These are phyloP conservation scores for Parascedosporium putredinis DNA, from an alignment of 2,329 filamentous ascomycete genomes.

Conservation along the genomic window DNA sequence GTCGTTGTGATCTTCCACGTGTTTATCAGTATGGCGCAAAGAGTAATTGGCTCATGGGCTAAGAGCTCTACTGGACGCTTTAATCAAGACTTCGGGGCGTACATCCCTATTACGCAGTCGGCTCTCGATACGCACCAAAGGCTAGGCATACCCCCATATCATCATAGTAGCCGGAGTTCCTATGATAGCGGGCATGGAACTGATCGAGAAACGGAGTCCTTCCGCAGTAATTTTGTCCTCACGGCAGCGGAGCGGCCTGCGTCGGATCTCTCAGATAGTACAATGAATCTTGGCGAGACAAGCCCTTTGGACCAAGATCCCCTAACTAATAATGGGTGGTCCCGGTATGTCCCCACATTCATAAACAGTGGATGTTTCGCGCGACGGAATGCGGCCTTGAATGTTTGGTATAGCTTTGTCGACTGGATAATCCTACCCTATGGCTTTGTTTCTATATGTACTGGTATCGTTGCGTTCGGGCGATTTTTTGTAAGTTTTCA, in stretches of 20 bases:
- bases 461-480: constrained; percentile 66
- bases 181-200: constrained; percentile 68
- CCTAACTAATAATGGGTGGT: too few relatives aligned
- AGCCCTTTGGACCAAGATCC: not conserved
- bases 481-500: constrained; percentile 81
- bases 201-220: constrained; percentile 56
- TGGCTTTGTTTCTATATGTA: constrained; percentile 62
- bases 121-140: constrained; percentile 42
- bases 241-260: constrained; percentile 40
- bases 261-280: constrained; percentile 27
- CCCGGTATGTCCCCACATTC: not conserved
- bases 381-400: constrained; percentile 40
- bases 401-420: constrained; percentile 51
- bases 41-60: constrained; percentile 34
- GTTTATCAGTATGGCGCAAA: constrained; percentile 54
- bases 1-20: constrained; percentile 62
- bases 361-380: constrained; percentile 11
- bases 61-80: not conserved
- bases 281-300: constrained; percentile 22
- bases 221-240: constrained; percentile 55
- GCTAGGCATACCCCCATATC: constrained; percentile 15
- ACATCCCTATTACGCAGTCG: constrained; percentile 51
- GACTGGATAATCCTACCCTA: constrained; percentile 71
- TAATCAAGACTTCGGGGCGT: constrained; percentile 25
- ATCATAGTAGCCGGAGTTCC: constrained; percentile 42